Evolutionary conservation across 768 basidiomycete species (phyloP).

Genomic region (Boletus subparvulus): DNA sequence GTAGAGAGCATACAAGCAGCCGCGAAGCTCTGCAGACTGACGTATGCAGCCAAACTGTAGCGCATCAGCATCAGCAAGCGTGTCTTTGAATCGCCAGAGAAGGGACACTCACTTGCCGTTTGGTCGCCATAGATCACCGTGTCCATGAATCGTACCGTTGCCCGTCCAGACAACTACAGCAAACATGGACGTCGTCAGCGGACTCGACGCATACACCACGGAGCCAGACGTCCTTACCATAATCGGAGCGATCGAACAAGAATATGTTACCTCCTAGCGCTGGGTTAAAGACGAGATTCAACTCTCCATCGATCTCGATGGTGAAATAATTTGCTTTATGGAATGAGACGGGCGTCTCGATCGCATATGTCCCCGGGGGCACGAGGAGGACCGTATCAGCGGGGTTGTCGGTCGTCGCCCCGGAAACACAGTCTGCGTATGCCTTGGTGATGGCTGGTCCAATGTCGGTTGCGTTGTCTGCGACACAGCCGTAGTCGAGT

Average conservation of each 20-base stretch:
- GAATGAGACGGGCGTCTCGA: neutral
- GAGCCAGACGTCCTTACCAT: neutral
- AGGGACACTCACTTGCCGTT: neutral
- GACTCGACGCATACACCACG: neutral
- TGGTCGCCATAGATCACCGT: constrained; percentile 6
- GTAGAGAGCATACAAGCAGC: neutral
- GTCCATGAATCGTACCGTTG: constrained; percentile 6
- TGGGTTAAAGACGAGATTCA: neutral
- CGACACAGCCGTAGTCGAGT: constrained; percentile 4
- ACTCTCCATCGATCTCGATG: constrained; percentile 1
- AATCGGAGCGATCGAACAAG: neutral
- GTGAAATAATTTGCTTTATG: neutral
- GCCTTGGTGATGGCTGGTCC: constrained; percentile 7
- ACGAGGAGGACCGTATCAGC: constrained; percentile 5
- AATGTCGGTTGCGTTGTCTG: constrained; percentile 5
- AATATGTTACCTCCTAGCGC: neutral
- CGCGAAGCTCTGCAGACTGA: neutral
- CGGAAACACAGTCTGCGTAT: neutral
- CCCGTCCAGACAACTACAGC: constrained; percentile 6
- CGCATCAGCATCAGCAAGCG: neutral
- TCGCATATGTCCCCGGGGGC: constrained; percentile 4
- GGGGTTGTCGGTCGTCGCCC: neutral
- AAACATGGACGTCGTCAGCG: neutral
- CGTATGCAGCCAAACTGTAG: constrained; percentile 1
- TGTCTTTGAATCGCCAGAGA: neutral